These are phyloP conservation scores for Naganishia liquefaciens DNA, from an alignment of 1,284 basidiomycete species.

Conservation along the genomic window DNA sequence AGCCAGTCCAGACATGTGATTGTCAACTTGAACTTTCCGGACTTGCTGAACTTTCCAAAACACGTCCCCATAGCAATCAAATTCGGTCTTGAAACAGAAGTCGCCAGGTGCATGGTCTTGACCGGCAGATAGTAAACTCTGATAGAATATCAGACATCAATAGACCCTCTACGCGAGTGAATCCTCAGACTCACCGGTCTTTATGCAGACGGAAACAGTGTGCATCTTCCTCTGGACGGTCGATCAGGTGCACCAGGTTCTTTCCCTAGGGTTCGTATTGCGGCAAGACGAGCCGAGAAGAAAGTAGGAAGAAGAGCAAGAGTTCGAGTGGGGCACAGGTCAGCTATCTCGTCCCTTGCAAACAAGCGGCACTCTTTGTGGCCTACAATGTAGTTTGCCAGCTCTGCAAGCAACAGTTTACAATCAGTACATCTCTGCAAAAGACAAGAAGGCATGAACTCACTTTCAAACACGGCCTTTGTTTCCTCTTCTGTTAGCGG, in stretches of 20 bases:
- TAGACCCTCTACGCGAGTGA: neutral
- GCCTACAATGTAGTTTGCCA: constrained; percentile 54
- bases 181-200: constrained; percentile 60
- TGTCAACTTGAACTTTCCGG: constrained; percentile 96
- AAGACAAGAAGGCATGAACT: constrained; percentile 31
- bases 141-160: neutral
- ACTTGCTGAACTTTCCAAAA: constrained; percentile 97
- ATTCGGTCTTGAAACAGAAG: constrained; percentile 88
- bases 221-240: constrained; percentile 55
- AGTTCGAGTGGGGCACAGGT: neutral
- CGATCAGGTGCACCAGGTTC: constrained; percentile 56
- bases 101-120: constrained; percentile 85
- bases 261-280: constrained; percentile 43
- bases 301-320: neutral
- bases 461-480: constrained; percentile 56
- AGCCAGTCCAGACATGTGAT: constrained; percentile 91
- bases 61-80: constrained; percentile 93
- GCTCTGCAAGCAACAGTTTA: constrained; percentile 40
- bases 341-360: neutral
- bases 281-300: neutral
- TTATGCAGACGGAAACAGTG: constrained; percentile 88
- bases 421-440: constrained; percentile 1
- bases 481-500: constrained; percentile 57
- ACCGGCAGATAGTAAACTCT: constrained; percentile 90
- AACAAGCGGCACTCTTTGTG: neutral